Percentiles rank a stretch among this genome's conserved stretches.
These are phyloP conservation scores for Mucor sp. DNA, from an alignment of 371 early-diverging fungal genomes.

Conservation along the genomic window DNA sequence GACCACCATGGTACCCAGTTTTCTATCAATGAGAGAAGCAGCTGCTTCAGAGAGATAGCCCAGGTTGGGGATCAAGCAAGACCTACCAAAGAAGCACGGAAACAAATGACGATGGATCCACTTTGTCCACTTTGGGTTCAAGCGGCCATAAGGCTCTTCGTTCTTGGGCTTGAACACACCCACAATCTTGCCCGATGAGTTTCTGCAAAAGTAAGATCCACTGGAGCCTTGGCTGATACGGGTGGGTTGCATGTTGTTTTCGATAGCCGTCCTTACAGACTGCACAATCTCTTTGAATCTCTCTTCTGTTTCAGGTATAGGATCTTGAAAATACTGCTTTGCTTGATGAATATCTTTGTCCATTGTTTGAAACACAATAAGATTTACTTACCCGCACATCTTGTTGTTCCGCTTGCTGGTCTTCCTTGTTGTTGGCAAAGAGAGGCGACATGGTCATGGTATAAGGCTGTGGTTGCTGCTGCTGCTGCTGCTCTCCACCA, in stretches of 20 bases:
- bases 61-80: conserved; percentile 85
- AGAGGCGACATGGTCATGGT: conserved; percentile 18
- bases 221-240: conserved; percentile 81
- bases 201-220: conserved; percentile 88
- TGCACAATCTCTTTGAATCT: conserved; percentile 65
- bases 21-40: conserved; percentile 78
- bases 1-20: conserved; percentile 77
- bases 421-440: conserved; percentile 8
- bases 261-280: conserved; percentile 74
- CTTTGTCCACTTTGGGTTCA: conserved; percentile 95
- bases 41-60: conserved; percentile 91
- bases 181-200: conserved; percentile 71
- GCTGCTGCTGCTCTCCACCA: neutral
- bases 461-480: conserved; percentile 3
- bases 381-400: conserved; percentile 6
- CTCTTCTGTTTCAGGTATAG: conserved; percentile 43
- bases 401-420: conserved; percentile 2
- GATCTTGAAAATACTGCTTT: conserved; percentile 27
- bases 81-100: conserved; percentile 90
- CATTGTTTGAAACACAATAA: neutral
- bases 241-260: conserved; percentile 66
- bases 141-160: conserved; percentile 90
- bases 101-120: conserved; percentile 89
- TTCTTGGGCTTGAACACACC: conserved; percentile 95
- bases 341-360: neutral